Base-by-base conservation (phyloP, 352 stramenopile genomes). In the Phytophthora pseudosyringae region DNA sequence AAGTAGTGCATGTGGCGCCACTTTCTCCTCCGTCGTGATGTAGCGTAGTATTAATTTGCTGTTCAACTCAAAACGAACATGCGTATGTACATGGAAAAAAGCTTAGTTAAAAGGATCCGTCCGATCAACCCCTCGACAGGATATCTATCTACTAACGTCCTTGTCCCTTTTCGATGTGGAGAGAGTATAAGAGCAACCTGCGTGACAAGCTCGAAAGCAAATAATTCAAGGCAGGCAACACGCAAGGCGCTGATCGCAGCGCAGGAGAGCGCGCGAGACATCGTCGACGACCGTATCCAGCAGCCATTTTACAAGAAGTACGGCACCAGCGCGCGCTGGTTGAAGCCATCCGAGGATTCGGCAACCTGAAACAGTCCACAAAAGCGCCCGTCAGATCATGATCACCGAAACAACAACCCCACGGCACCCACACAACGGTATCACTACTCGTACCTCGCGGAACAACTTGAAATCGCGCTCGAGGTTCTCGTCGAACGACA, bases 401-500 rank as follows among this genome's bases (percentile, higher is more conserved):
- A 55, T 59, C 44, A 64, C 32, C 32, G 47, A 71, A 59, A 64
- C 11, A 60, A 54, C 33, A 45, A 59, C 8, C 21, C 21, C 21
- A 21, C 21, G 21, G 21, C 21, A 21, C 21, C 21, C 9, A 16
- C 47, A 50, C 40, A 11, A 53, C 9, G 3, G 44, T 28, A 75
- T 54, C 39, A 59, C 46, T 31, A 29, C 32, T 67, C 60, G 33
- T 74, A 94, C 86, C 86, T 95, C 88, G 45, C 88, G 86, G 74
- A 95, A 95, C 53, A 95, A 64, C 69, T 93, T 95, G 76, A 95
- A 95, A 56, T 94, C 83, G 58, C 84, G 84, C 73, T 94, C 84
- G 10, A 95, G 72, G 56, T 95, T 88, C 49, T 95, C 87, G 32
- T 95, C 79, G 32, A 95, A 93, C 44, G 81, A 74, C 48, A 95